These are phyloP conservation scores for Tricholoma saponaceum DNA, from an alignment of 768 basidiomycete genomes.

Conservation along the genomic window DNA sequence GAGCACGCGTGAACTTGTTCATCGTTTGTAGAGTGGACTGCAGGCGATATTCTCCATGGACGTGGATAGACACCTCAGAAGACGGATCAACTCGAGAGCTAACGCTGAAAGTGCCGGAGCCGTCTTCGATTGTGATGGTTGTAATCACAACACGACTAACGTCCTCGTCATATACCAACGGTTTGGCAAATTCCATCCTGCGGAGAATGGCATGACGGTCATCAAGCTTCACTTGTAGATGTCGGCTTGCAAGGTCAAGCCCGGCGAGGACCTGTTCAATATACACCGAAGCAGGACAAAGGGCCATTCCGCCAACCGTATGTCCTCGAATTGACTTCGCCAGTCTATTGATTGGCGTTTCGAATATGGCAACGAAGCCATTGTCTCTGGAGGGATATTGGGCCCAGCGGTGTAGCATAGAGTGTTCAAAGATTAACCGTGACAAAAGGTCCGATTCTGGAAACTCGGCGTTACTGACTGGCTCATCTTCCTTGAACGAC, in stretches of 20 bases:
- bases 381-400: slow-evolving; percentile 38
- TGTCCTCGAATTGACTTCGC: slow-evolving; percentile 50
- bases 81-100: slow-evolving; percentile 32
- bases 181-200: slow-evolving; percentile 44
- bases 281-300: slow-evolving; percentile 68
- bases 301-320: slow-evolving; percentile 46
- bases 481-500: slow-evolving; percentile 30
- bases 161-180: slow-evolving; percentile 43
- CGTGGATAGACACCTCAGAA: slow-evolving; percentile 34
- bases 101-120: slow-evolving; percentile 42
- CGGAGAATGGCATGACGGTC: slow-evolving; percentile 37
- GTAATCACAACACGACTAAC: slow-evolving; percentile 32
- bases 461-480: not conserved
- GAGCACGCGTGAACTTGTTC: slow-evolving; percentile 33
- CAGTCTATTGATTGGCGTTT: slow-evolving; percentile 45
- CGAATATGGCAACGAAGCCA: slow-evolving; percentile 40
- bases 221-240: slow-evolving; percentile 20
- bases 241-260: slow-evolving; percentile 30
- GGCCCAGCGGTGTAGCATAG: slow-evolving; percentile 36
- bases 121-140: slow-evolving; percentile 32
- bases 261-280: slow-evolving; percentile 51
- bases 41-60: slow-evolving; percentile 42
- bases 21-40: slow-evolving; percentile 25
- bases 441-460: not conserved
- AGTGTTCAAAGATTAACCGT: slow-evolving; percentile 19